Evolutionary conservation across 441 rosid genomes (phyloP).

Genomic region (Kokia cookei): DNA sequence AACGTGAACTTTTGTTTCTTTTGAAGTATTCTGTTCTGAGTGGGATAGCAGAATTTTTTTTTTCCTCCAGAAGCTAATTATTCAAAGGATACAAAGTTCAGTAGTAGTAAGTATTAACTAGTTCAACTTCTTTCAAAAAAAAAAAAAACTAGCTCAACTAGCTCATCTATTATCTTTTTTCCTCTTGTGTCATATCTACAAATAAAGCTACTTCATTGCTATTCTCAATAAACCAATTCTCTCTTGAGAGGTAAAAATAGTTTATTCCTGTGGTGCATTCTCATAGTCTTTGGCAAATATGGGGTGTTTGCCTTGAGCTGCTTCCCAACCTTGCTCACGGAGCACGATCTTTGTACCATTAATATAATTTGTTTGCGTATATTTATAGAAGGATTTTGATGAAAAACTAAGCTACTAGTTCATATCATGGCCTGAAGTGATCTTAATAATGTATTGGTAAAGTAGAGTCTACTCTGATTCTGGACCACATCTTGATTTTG

Average conservation of each 20-base stretch:
- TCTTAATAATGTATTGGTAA: neutral
- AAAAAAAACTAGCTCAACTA: neutral
- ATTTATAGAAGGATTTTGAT: neutral
- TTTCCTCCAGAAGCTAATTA: neutral
- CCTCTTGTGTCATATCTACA: neutral
- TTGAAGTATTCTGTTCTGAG: neutral
- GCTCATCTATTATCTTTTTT: neutral
- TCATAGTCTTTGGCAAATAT: neutral
- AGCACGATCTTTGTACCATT: neutral
- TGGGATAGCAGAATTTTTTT: neutral
- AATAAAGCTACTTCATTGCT: neutral
- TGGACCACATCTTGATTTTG: neutral
- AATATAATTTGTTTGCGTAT: neutral
- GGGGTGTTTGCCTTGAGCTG: neutral
- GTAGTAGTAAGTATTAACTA: neutral
- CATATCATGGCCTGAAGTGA: neutral
- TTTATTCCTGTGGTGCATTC: neutral
- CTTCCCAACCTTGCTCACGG: neutral
- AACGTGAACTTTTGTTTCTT: constrained; percentile 2
- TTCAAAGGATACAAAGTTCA: neutral
- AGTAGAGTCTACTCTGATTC: neutral
- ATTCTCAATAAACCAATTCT: neutral
- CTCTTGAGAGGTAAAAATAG: neutral
- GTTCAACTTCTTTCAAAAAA: too few species aligned
- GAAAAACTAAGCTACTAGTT: neutral